These are phyloP conservation scores for Solanum clarkiae DNA, from an alignment of 257 asterid genomes.

Conservation along the genomic window DNA sequence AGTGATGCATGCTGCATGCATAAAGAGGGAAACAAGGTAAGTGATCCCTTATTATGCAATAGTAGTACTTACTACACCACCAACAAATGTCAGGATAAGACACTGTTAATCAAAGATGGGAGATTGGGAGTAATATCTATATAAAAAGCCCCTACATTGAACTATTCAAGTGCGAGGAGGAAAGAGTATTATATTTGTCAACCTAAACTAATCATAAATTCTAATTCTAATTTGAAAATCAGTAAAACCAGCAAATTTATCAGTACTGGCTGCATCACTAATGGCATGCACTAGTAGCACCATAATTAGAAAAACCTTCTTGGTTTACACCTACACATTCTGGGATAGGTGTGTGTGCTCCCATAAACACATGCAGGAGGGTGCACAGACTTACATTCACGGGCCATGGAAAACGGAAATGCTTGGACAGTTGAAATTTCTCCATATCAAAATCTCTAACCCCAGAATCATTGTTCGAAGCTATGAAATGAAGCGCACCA, in stretches of 20 bases:
- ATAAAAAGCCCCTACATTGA: background rate
- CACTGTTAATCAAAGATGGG: background rate
- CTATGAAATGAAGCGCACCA: conserved; percentile 66
- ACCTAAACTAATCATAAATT: background rate
- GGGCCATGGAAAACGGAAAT: conserved; percentile 76
- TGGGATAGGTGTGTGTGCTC: background rate
- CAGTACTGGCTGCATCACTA: background rate
- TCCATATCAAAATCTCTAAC: conserved; percentile 89
- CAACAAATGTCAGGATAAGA: background rate
- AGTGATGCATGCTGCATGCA: conserved; percentile 77
- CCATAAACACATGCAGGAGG: background rate
- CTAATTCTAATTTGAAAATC: background rate
- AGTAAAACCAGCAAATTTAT: background rate
- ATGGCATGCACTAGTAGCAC: background rate
- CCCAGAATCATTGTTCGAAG: conserved; percentile 85
- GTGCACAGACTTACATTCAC: conserved; percentile 58
- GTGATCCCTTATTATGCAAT: background rate
- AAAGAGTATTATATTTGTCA: background rate
- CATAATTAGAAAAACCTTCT: background rate
- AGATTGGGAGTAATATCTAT: background rate
- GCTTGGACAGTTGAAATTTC: conserved; percentile 59
- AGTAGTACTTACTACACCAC: background rate
- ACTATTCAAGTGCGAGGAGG: background rate
- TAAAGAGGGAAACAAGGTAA: background rate
- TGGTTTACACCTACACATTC: background rate